Evolutionary conservation across 306 rosid genomes (phyloP), one percentile per base, ranked within the genome.

Genomic region (Quercus suber): DNA sequence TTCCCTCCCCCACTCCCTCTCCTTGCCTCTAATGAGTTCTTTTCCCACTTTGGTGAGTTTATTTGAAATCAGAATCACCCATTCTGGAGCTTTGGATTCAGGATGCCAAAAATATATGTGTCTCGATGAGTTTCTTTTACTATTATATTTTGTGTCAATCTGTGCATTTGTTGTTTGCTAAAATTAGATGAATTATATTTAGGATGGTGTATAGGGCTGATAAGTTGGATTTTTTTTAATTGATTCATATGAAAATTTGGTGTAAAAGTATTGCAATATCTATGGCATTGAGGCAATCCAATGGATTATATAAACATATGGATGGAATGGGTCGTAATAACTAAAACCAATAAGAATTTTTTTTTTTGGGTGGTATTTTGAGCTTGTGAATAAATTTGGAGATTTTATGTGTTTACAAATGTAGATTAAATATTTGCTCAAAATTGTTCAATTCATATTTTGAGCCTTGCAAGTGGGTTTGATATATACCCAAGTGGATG

Each of bases 61-160:
- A 35, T 35, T 35, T 35, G 43, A 35, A 35, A 35, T 35, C 43
- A 6, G 43, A 35, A 35, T 35, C 43, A 35, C 8, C 41, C 8
- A 35, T 35, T 35, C 41, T 95, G 96, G 99, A 95, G 82, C 90
- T 95, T 19, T 92, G 99, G 98, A 89, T 95, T 75, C 95, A 92
- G 78, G 99, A 95, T 27, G 99, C 94, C 70, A 79, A 90, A 49
- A 89, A 91, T 56, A 91, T 92, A 92, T 88, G 97, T 76, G 55
- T 95, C 53, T 92, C 89, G 17, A 97, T 95, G 82, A 89, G 92
- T 76, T 17, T n/a, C 56, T 76, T 55, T 28, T 6, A 55, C 53
- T 53, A 15, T 15, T 20, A 13, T 15, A 6, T 80, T 28, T n/a
- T 45, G 45, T 67, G 5, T 37, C 31, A 13, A 6, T 52, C 49